Evolutionary conservation across 257 asterid genomes (phyloP).

Genomic region (Solanum infundibuliforme): DNA sequence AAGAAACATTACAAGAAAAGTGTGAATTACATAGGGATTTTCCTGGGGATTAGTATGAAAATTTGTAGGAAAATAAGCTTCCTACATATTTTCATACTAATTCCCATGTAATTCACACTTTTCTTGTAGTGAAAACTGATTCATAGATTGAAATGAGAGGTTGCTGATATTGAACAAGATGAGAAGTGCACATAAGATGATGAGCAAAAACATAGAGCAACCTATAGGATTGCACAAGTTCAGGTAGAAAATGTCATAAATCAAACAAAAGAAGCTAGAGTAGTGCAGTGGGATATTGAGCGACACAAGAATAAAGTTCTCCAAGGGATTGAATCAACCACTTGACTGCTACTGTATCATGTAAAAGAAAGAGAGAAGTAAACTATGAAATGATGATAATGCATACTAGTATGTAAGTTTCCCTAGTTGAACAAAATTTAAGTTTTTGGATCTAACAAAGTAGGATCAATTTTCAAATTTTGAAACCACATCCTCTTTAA

Average conservation of each 20-base stretch:
- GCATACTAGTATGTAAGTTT: no score
- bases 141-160: neutral
- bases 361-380: neutral
- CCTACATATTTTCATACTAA: no score
- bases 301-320: no score
- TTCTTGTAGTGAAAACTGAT: neutral
- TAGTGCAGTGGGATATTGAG: neutral
- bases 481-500: neutral
- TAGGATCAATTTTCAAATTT: neutral
- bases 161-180: neutral
- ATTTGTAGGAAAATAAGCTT: no score
- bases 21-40: no score
- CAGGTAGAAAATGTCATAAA: no score
- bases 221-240: neutral
- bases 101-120: no score
- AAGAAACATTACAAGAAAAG: neutral
- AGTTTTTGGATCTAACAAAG: neutral
- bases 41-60: no score
- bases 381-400: neutral
- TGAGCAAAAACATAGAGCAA: neutral
- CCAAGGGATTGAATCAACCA: no score
- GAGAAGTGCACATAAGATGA: neutral
- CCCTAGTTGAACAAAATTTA: neutral
- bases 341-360: no score
- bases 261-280: neutral